Percentiles rank a stretch among this genome's conserved stretches.
phyloP scores from a whole-genome alignment of 305 asterid genomes.

The Fraxinus xanthoxyloides region DNA sequence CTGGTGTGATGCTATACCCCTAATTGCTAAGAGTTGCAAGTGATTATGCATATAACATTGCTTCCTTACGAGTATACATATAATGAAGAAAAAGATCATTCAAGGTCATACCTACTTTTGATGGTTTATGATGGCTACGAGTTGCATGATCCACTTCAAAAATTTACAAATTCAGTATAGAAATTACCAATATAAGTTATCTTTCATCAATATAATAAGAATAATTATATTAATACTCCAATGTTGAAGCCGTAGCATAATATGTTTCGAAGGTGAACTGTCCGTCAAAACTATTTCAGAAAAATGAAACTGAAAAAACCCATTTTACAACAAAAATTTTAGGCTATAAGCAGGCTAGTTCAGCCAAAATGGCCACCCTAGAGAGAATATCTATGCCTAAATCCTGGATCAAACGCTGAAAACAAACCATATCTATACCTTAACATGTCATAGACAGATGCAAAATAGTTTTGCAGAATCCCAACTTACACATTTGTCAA shows the following conservation, averaged over 20 bases:
- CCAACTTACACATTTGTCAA: neutral
- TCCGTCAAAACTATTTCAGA: no score
- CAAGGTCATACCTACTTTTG: neutral
- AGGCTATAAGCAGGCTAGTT: neutral
- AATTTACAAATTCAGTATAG: neutral
- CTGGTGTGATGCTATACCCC: neutral
- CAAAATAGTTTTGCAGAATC: neutral
- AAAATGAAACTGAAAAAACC: neutral
- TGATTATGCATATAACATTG: neutral
- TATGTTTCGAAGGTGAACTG: neutral
- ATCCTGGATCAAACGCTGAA: neutral
- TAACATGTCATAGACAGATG: neutral
- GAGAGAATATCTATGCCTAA: neutral
- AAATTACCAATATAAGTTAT: neutral
- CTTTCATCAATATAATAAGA: neutral
- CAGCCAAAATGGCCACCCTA: neutral
- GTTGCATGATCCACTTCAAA: neutral
- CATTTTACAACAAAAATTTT: no score
- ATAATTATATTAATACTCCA: neutral
- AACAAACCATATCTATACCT: neutral
- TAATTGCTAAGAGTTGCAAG: neutral
- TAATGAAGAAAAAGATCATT: neutral
- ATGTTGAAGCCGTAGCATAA: neutral
- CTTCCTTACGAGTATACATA: neutral
- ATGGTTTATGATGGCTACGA: no score